Conservation (phyloP, 2,329 filamentous ascomycete genomes). For the Ceratocystis variospora region DNA sequence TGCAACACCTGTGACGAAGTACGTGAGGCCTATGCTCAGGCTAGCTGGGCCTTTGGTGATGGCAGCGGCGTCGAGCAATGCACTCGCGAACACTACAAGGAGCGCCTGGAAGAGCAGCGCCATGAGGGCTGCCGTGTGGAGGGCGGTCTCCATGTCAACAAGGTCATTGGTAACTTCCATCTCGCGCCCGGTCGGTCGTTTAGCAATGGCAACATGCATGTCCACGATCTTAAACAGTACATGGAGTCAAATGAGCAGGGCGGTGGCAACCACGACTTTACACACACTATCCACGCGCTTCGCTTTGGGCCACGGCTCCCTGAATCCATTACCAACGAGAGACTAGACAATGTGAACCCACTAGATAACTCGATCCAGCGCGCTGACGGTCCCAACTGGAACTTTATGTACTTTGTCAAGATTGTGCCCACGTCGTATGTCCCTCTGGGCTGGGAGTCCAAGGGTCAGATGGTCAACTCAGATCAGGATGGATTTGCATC, state of each 20-base stretch:
- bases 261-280: slow-evolving; percentile 66
- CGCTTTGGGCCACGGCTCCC: slow-evolving; percentile 88
- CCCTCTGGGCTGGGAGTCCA: slow-evolving; percentile 73
- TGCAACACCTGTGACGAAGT: slow-evolving; percentile 97
- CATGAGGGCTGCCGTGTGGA: slow-evolving; percentile 90
- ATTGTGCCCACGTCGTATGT: slow-evolving; percentile 93
- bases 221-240: slow-evolving; percentile 95
- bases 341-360: slow-evolving; percentile 46
- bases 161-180: slow-evolving; percentile 97
- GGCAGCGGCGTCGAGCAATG: slow-evolving; percentile 93
- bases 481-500: slow-evolving; percentile 57
- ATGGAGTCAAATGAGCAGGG: slow-evolving; percentile 47
- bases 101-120: slow-evolving; percentile 75
- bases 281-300: slow-evolving; percentile 74
- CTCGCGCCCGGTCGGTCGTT: slow-evolving; percentile 92
- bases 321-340: slow-evolving; percentile 46
- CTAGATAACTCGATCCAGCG: slow-evolving; percentile 67
- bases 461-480: slow-evolving; percentile 30
- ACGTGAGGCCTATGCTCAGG: slow-evolving; percentile 76
- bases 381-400: slow-evolving; percentile 71
- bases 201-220: slow-evolving; percentile 91
- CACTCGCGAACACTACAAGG: slow-evolving; percentile 81
- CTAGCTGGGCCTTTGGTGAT: slow-evolving; percentile 85
- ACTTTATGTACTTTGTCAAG: slow-evolving; percentile 99
- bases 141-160: slow-evolving; percentile 86